Conservation (phyloP, 2,329 filamentous ascomycete genomes). For the Aspergillus sp. region DNA sequence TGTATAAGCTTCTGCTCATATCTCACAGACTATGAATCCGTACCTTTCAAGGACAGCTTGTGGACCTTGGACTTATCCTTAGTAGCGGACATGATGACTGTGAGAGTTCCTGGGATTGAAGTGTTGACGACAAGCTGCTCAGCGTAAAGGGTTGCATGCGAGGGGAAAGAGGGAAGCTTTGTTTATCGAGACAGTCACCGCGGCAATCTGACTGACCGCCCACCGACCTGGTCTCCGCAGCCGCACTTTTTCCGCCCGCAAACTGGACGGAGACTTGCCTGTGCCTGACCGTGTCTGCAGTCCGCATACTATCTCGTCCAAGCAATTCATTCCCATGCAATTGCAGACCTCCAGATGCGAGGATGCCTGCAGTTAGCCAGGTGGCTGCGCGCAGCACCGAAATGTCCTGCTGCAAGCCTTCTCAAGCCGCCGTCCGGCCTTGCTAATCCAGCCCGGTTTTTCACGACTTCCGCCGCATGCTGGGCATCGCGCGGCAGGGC, state of each 20-base stretch:
- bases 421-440: slow-evolving; percentile 30
- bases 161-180: slow-evolving; percentile 25
- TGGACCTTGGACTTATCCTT: slow-evolving; percentile 83
- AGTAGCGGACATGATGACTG: slow-evolving; percentile 44
- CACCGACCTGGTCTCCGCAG: slow-evolving; percentile 39
- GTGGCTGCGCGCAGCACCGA: slow-evolving; percentile 47
- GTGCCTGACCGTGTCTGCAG: neutral
- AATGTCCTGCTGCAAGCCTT: slow-evolving; percentile 33
- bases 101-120: slow-evolving; percentile 9
- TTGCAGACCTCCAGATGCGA: slow-evolving; percentile 46
- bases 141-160: neutral
- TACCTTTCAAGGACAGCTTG: slow-evolving; percentile 71
- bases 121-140: neutral
- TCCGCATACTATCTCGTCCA: neutral
- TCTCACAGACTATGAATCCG: neutral
- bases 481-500: slow-evolving; percentile 23
- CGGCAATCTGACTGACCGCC: slow-evolving; percentile 35
- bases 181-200: slow-evolving; percentile 33
- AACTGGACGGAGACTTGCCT: slow-evolving; percentile 1
- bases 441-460: slow-evolving; percentile 29
- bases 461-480: slow-evolving; percentile 32
- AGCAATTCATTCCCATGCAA: slow-evolving; percentile 30
- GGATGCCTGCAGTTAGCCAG: slow-evolving; percentile 50
- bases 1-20: slow-evolving; percentile 30
- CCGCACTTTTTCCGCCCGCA: slow-evolving; percentile 22